Evolutionary conservation across 805 yeast genomes (phyloP).

Genomic region (Candida sanyiensis): DNA sequence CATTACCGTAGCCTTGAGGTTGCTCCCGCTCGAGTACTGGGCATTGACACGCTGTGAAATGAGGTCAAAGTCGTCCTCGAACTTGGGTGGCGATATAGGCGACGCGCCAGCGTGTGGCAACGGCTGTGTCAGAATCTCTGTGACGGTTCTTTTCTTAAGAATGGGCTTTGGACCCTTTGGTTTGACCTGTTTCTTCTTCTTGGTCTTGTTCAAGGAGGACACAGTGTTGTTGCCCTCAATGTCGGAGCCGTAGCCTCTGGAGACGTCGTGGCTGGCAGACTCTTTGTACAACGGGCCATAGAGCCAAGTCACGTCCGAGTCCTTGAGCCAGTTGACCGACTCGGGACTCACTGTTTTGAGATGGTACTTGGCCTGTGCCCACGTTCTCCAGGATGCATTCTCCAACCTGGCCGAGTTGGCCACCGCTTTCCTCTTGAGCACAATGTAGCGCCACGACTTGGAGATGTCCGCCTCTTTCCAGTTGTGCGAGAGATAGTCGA

Average conservation of each 20-base stretch:
- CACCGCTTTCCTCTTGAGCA: constrained; percentile 72
- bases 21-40: constrained; percentile 14
- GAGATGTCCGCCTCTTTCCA: constrained; percentile 95
- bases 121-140: constrained; percentile 70
- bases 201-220: constrained; percentile 18
- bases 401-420: constrained; percentile 78
- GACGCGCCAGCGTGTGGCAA: constrained; percentile 9
- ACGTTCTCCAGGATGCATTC: constrained; percentile 95
- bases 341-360: constrained; percentile 84
- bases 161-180: constrained; percentile 64
- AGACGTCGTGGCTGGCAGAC: constrained; percentile 9
- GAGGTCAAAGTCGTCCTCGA: constrained; percentile 25
- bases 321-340: constrained; percentile 92
- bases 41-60: constrained; percentile 25
- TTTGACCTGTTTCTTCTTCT: constrained; percentile 13
- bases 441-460: constrained; percentile 92
- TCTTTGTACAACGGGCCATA: constrained; percentile 67
- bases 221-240: constrained; percentile 28
- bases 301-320: constrained; percentile 95
- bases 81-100: constrained; percentile 22
- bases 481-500: constrained; percentile 89
- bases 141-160: constrained; percentile 77
- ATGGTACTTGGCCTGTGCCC: constrained; percentile 87
- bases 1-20: neutral
- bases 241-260: constrained; percentile 36